Evolutionary conservation across 176 grass and related monocot genomes (phyloP).

Genomic region (Dactylis glomerata): DNA sequence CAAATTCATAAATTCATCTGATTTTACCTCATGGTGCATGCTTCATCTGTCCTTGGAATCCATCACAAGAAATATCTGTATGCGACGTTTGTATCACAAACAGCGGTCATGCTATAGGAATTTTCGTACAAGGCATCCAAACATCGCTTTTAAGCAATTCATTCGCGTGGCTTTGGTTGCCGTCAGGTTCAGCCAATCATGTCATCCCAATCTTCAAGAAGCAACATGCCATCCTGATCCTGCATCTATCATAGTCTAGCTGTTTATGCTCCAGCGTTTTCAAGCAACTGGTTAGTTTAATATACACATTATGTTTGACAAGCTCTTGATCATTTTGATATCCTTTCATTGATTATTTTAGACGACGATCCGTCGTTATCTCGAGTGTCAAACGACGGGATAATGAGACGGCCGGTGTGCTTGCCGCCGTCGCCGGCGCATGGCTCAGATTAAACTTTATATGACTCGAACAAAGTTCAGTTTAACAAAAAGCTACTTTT

Average conservation of each 20-base stretch:
- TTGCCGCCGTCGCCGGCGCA: neutral
- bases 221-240: neutral
- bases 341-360: neutral
- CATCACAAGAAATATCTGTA: neutral
- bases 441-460: neutral
- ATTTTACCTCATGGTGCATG: neutral
- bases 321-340: neutral
- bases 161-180: neutral
- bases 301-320: neutral
- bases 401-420: neutral
- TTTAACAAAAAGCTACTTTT: neutral
- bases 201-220: neutral
- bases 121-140: neutral
- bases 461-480: neutral
- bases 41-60: neutral
- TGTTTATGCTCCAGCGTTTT: neutral
- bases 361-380: neutral
- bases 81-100: neutral
- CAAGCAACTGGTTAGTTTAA: neutral
- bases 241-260: neutral
- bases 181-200: neutral
- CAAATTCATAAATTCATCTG: neutral
- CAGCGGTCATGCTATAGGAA: neutral
- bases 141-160: neutral
- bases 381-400: neutral